Evolutionary conservation across 2,329 filamentous ascomycete genomes (phyloP), one percentile per base, ranked within the genome.

Genomic region (Fusarium hostae): DNA sequence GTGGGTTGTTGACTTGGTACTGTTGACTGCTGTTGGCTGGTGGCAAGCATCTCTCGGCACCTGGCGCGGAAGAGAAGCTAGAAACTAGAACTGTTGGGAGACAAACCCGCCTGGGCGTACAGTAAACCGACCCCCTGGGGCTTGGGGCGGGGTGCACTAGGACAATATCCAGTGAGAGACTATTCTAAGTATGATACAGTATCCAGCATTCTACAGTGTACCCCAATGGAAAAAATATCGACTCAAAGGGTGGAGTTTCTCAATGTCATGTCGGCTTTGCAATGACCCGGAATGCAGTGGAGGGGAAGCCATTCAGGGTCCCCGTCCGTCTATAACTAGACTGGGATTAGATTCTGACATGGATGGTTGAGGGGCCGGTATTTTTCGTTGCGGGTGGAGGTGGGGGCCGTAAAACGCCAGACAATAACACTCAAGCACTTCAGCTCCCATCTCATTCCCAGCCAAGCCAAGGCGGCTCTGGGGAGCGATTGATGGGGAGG

Each of bases 71-170:
- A 64, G 59, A 61, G 64, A 68, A 67, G 66, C 71, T 75, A 75
- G 75, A 68, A 67, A 66, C 71, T 74, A 76, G 75, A 77, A 77
- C 75, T 77, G 75, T 77, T 77, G 75, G 75, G 75, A 77, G 73
- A 76, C 65, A 72, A 66, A 47, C 52, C 64, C 39, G 55, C 60
- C 68, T 57, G 54, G 73, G 58, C 64, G 68, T 52, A 50, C 28
- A 24, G 22, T 66, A 72, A 69, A 70, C 66, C 66, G 40, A 74
- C 64, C 57, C 64, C 64, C 43, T 57, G 63, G 55, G 54, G 54
- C 44, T 35, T 39, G 39, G 59, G 43, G 62, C 30, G 56, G 47
- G 34, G 22, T 35, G 34, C 48, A 15, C 39, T n/a, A 40, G 37
- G 20, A 40, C 7, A 6, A 43, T 20, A 30, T 30, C 63, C 37